Evolutionary conservation across 164 flowering plant genomes (phyloP).

Genomic region (Umbilicus rupestris): DNA sequence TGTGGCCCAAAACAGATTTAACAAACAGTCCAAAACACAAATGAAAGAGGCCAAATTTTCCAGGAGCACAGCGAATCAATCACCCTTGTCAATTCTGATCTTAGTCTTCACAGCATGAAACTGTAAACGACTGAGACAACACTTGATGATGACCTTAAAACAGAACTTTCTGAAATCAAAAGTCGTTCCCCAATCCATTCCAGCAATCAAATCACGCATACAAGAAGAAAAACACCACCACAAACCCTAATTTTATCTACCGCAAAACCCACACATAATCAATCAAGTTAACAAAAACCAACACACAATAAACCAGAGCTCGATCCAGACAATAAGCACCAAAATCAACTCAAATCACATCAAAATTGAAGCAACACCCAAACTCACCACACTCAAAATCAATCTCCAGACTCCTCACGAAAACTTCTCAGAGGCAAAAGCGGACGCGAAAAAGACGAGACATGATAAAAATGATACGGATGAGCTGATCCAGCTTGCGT

Average conservation of each 20-base stretch:
- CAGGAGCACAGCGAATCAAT: too few relatives aligned
- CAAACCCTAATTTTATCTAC: background rate
- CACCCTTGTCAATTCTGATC: too few relatives aligned
- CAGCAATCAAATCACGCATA: background rate
- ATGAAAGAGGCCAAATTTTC: too few relatives aligned
- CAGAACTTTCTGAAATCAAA: background rate
- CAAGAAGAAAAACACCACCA: background rate
- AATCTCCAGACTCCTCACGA: background rate
- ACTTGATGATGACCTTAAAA: too few relatives aligned
- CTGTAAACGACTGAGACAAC: too few relatives aligned
- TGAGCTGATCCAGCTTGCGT: slow-evolving; percentile 1
- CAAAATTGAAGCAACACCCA: background rate
- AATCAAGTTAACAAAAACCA: background rate
- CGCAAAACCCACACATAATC: background rate
- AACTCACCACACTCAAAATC: background rate
- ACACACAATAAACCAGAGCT: background rate
- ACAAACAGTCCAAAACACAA: too few relatives aligned
- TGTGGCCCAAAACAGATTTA: too few relatives aligned
- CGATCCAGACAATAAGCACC: background rate
- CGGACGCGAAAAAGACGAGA: background rate
- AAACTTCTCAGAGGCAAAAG: background rate
- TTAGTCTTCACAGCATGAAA: too few relatives aligned
- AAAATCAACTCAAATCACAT: slow-evolving; percentile 1
- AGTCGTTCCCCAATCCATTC: background rate
- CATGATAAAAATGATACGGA: background rate